phyloP scores from a whole-genome alignment of 495 filamentous ascomycete species.

The Cenococcum geophilum region DNA sequence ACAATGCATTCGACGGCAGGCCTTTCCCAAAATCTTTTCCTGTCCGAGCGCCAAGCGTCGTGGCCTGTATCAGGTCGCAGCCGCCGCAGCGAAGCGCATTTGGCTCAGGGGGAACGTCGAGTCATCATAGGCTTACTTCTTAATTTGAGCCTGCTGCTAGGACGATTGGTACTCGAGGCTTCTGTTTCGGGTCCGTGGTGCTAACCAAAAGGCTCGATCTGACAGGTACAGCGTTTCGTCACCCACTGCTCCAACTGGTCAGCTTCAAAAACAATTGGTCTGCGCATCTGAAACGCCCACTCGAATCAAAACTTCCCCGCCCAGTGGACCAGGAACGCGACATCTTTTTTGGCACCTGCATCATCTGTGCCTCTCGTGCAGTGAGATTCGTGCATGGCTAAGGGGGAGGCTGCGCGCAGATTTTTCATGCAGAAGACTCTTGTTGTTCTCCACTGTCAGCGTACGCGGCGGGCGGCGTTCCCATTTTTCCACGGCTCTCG shows the following conservation, averaged over 20 bases:
- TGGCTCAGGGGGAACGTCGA: background rate
- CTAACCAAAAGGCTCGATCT: background rate
- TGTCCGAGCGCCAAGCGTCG: constrained; percentile 13
- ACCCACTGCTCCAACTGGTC: background rate
- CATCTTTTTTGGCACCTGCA: background rate
- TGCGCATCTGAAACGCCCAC: background rate
- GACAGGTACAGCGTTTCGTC: background rate
- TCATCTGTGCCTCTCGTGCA: background rate
- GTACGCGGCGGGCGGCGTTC: no score
- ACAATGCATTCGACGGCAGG: constrained; percentile 16
- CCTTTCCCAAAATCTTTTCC: constrained; percentile 12
- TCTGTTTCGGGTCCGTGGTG: background rate
- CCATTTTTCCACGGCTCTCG: no score
- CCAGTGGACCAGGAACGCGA: background rate
- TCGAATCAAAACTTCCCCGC: background rate
- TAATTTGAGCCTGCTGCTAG: background rate
- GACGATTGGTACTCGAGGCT: background rate
- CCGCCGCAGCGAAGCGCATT: background rate
- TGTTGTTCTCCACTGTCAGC: no score
- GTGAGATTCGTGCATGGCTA: background rate
- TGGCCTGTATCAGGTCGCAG: constrained; percentile 14
- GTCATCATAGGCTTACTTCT: background rate
- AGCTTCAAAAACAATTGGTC: background rate
- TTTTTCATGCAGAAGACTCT: background rate
- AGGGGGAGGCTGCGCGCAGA: background rate